Base-by-base conservation (phyloP, 768 basidiomycete genomes). In the Boletales sp. region DNA sequence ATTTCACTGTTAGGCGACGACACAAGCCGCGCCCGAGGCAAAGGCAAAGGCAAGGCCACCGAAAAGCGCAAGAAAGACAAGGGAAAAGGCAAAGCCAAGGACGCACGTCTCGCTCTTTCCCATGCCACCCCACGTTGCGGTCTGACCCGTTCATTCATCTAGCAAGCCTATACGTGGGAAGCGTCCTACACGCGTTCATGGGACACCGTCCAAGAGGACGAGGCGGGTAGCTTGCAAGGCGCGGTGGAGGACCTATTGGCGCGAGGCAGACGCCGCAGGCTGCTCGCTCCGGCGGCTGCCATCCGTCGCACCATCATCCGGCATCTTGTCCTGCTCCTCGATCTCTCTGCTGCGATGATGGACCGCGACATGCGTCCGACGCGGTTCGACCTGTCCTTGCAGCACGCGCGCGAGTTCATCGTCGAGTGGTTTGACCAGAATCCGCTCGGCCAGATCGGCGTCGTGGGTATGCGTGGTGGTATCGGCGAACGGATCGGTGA, bases 351-450 rank as follows among this genome's bases (percentile, higher is more conserved):
- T 2, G 83, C 93, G 1, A 98, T 98, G 93, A 79, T 83, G 70
- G 96, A 98, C 69, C 83, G 94, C 28, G 96, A 99, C 70, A 90
- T 95, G 85, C 81, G 95, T 7, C 93, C 94, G 11, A 93, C 90
- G 18, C 81, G 96, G 49, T 94, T 95, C 58, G 94, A 96, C 63
- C 69, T 99, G 31, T 87, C 85, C 60, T 71, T 98, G 39, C 86
- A 94, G 61, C 95, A 94, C 64, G 82, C 93, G 13, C 81, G 93
- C 50, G 90, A 91, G 59, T 99, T 98, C 57, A 79, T 98, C 28
- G 74, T 80, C 8, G 96, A 99, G 66, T 99, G 95, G 94, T 99
- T 98, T 68, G 96, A 99, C 70, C 96, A 98, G 72, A 99, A 99
- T 62, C 96, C 96, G 1, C 76, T 99, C 12, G 94, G 95, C 18